phyloP scores from a whole-genome alignment of 176 grass and related monocot genomes.

The Lolium perenne region DNA sequence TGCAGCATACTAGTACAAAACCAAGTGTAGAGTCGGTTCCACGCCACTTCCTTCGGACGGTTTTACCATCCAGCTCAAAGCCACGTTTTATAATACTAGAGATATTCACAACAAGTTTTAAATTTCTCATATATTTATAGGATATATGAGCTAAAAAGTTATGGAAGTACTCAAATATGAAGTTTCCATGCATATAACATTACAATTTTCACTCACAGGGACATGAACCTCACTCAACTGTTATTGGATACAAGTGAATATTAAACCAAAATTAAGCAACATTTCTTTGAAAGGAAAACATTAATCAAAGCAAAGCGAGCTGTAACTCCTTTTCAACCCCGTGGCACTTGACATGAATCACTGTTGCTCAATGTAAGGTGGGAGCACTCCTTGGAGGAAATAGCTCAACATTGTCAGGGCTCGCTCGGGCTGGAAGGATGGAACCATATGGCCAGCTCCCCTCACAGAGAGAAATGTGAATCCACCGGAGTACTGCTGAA shows the following conservation, averaged over 20 bases:
- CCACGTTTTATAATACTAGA: too few relatives aligned
- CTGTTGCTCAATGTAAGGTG: constrained; percentile 26
- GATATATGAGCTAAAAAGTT: too few relatives aligned
- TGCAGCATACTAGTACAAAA: too few relatives aligned
- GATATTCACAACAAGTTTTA: too few relatives aligned
- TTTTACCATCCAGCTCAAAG: too few relatives aligned
- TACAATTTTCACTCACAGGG: background rate
- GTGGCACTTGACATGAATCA: background rate
- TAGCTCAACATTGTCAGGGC: constrained; percentile 36
- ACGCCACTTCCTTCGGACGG: too few relatives aligned
- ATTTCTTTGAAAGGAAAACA: background rate
- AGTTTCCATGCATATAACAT: too few relatives aligned
- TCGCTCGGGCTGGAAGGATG: constrained; percentile 52
- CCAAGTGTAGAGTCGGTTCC: too few relatives aligned
- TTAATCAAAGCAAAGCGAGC: background rate
- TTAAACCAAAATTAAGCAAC: background rate
- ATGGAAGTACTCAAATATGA: too few relatives aligned
- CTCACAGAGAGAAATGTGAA: constrained; percentile 59
- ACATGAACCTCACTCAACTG: background rate
- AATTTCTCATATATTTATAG: too few relatives aligned
- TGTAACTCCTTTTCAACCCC: background rate
- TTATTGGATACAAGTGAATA: background rate
- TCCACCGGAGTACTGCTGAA: constrained; percentile 47
- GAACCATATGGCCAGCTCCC: constrained; percentile 60
- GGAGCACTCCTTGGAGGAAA: constrained; percentile 53